phyloP scores from a whole-genome alignment of 768 basidiomycete species.

The Hortiboletus flavorubellus region DNA sequence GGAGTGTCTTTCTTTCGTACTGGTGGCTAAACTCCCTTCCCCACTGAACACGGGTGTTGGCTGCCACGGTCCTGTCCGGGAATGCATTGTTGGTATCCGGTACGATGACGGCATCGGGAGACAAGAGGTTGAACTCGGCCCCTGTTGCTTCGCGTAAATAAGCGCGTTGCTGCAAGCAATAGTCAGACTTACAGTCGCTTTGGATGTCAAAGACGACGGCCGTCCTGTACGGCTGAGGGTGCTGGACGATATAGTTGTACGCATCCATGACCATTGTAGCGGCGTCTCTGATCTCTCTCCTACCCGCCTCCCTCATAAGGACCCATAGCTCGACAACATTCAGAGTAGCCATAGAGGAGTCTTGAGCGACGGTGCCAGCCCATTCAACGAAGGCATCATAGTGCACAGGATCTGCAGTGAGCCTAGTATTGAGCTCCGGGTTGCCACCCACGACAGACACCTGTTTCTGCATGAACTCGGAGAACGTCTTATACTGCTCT shows the following conservation, averaged over 20 bases:
- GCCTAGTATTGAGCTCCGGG: neutral
- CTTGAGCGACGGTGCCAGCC: neutral
- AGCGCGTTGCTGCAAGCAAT: neutral
- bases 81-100: neutral
- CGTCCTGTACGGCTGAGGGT: neutral
- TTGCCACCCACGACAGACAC: constrained; percentile 8
- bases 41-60: constrained; percentile 14
- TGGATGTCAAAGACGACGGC: constrained; percentile 5
- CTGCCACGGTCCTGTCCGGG: neutral
- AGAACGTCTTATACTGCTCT: neutral
- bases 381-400: neutral
- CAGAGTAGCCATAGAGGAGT: neutral
- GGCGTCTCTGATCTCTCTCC: neutral
- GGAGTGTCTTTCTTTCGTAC: constrained; percentile 2
- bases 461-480: neutral
- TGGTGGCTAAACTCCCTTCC: constrained; percentile 4
- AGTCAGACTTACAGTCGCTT: constrained; percentile 1
- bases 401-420: constrained; percentile 4
- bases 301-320: constrained; percentile 1
- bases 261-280: constrained; percentile 6
- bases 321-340: constrained; percentile 6
- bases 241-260: constrained; percentile 1
- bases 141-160: neutral
- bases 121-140: constrained; percentile 12
- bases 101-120: neutral